A percentile compares a stretch with the other conserved stretches of the same genome.
Conservation (phyloP, 2,329 filamentous ascomycete genomes). For the Plectosphaerella plurivora region DNA sequence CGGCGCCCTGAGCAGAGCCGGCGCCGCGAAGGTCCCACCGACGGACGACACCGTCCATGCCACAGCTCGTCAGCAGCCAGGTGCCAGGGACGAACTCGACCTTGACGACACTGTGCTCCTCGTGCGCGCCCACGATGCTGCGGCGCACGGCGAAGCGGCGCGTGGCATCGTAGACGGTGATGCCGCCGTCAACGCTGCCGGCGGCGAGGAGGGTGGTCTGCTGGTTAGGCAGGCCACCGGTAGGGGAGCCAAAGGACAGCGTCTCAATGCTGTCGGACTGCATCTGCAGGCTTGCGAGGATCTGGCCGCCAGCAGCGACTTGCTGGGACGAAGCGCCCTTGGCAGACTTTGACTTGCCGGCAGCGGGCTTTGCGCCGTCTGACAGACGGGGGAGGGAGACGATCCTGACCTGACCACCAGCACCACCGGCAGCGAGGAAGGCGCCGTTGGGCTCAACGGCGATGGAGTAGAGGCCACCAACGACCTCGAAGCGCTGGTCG, state of each 20-base stretch:
- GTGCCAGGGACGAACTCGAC: constrained; percentile 72
- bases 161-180: constrained; percentile 82
- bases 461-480: constrained; percentile 86
- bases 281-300: constrained; percentile 78
- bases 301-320: constrained; percentile 44
- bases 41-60: constrained; percentile 86
- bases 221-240: constrained; percentile 30
- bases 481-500: constrained; percentile 88
- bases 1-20: constrained; percentile 29
- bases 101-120: constrained; percentile 87
- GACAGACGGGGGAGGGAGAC: constrained; percentile 70
- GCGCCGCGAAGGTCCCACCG: constrained; percentile 76
- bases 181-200: constrained; percentile 69
- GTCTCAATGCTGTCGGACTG: constrained; percentile 77
- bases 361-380: constrained; percentile 18
- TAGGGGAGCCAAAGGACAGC: constrained; percentile 50
- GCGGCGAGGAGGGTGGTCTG: constrained; percentile 50
- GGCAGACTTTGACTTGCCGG: constrained; percentile 22
- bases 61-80: constrained; percentile 79
- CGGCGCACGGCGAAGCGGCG: constrained; percentile 83
- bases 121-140: constrained; percentile 77
- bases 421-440: constrained; percentile 82
- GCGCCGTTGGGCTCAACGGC: constrained; percentile 75
- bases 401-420: constrained; percentile 79
- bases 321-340: constrained; percentile 32